These are phyloP conservation scores for Metschnikowia matae DNA, from an alignment of 805 yeast species.

Conservation along the genomic window DNA sequence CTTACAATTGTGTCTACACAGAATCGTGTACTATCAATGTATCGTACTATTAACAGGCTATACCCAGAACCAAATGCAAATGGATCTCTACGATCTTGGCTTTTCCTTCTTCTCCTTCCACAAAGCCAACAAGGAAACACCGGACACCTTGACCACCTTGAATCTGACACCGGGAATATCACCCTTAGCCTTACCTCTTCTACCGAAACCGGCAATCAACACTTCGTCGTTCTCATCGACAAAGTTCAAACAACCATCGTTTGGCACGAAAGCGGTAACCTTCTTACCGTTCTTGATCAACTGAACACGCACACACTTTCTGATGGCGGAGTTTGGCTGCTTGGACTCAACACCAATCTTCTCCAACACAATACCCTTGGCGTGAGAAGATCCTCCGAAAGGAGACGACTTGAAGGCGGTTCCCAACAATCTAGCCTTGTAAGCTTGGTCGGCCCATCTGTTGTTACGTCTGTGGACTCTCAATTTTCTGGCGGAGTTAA, in stretches of 20 bases:
- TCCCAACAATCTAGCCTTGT: constrained; percentile 98
- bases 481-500: constrained; percentile 99
- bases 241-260: constrained; percentile 99
- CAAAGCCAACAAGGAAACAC: constrained; percentile 98
- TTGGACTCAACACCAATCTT: constrained; percentile 99
- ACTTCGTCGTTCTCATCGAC: constrained; percentile 99
- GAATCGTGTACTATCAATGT: constrained; percentile 5
- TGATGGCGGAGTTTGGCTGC: constrained; percentile 99
- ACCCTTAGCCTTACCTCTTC: constrained; percentile 99
- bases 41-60: constrained; percentile 19
- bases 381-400: constrained; percentile 99
- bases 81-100: constrained; percentile 87
- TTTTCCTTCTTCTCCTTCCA: constrained; percentile 99
- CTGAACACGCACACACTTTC: constrained; percentile 99
- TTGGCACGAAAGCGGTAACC: constrained; percentile 99
- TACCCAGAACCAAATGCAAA: constrained; percentile 10
- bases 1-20: too few relatives aligned
- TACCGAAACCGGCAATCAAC: constrained; percentile 99
- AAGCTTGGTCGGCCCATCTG: constrained; percentile 99
- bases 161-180: constrained; percentile 99
- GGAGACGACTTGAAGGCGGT: constrained; percentile 99
- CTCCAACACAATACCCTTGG: constrained; percentile 99
- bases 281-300: constrained; percentile 99
- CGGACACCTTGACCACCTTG: constrained; percentile 99
- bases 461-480: constrained; percentile 99